Base-by-base conservation (phyloP, 2,329 filamentous ascomycete genomes). In the Penicillium sp. region DNA sequence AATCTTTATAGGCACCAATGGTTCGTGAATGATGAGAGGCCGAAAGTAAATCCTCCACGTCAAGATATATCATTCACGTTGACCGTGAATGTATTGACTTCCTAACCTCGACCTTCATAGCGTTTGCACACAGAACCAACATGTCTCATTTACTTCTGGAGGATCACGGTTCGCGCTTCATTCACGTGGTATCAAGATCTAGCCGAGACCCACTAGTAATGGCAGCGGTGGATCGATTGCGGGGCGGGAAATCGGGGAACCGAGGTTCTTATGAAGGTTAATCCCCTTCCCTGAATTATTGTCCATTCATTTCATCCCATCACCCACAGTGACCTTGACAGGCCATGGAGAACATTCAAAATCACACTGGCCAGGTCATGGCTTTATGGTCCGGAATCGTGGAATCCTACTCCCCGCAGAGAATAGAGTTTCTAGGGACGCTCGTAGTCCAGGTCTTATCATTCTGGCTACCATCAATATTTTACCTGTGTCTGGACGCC, bases 401-500 rank as follows among this genome's bases (percentile, higher is more conserved):
- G 42, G 20, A 54, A 6, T 54, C 53, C 6, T 59, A 65, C 43
- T 64, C 64, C 2, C 54, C 64, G 0, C 60, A 61, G 35, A 46
- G 54, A 20, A 69, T 71, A 40, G 69, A 70, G 51, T 66, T 71
- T 18, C 29, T 59, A 3, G 67, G 68, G 1, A 66, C 65, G 3
- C 54, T 71, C 4, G 23, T 67, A 1, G 27, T 64, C 7, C 67
- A 70, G 33, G 3, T 65, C 11, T 2, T 67, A 3, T 40, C 59
- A 6, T 70, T 71, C 57, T 64, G 67, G 66, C 26, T 69, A 6
- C 67, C 67, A 15, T 67, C 62, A 2, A 50, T 67, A 1, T 26
- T 75, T 48, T 82, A 79, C 60, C 67, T 79, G 23, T 66, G 64
- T 0, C 72, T 84, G 14, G 78, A 81, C 59, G 40, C 56, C 9